A percentile compares a stretch with the other conserved stretches of the same genome.
phyloP scores from a whole-genome alignment of 305 asterid species.

The Solanum hybrid region DNA sequence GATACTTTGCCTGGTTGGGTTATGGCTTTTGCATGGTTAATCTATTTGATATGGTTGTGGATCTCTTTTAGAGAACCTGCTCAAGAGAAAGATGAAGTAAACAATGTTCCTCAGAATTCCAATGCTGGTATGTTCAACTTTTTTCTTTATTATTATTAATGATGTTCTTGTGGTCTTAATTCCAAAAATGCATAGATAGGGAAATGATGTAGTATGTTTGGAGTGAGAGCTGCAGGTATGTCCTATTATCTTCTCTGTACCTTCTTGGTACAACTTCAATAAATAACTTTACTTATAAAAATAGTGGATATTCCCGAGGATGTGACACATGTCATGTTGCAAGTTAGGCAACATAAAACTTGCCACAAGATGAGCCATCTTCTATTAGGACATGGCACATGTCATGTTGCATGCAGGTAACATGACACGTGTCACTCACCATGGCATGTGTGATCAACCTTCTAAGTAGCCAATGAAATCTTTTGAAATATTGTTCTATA shows the following conservation, averaged over 20 bases:
- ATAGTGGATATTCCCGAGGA: not conserved
- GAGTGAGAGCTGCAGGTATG: not conserved
- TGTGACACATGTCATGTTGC: not conserved
- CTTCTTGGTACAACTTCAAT: not conserved
- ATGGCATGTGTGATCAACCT: not conserved
- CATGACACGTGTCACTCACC: not conserved
- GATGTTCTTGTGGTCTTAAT: not conserved
- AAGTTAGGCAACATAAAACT: not conserved
- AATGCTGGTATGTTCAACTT: conserved; percentile 15
- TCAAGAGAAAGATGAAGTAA: conserved; percentile 27
- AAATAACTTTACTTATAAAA: not conserved
- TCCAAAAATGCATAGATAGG: not conserved
- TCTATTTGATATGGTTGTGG: conserved; percentile 73
- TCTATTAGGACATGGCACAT: not conserved
- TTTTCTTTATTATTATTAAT: not conserved
- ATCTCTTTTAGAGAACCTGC: conserved; percentile 78
- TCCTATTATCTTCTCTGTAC: not conserved
- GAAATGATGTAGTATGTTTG: not conserved
- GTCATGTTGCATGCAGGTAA: not conserved
- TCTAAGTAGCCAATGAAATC: not conserved
- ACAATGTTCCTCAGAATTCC: conserved; percentile 29
- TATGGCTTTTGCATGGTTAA: conserved; percentile 81
- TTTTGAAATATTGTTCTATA: not conserved
- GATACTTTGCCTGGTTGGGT: conserved; percentile 96
- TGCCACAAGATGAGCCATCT: not conserved